Percentiles rank a stretch among this genome's conserved stretches.
phyloP scores from a whole-genome alignment of 192 early-diverging fungal species.

The Coemansia sp. region DNA sequence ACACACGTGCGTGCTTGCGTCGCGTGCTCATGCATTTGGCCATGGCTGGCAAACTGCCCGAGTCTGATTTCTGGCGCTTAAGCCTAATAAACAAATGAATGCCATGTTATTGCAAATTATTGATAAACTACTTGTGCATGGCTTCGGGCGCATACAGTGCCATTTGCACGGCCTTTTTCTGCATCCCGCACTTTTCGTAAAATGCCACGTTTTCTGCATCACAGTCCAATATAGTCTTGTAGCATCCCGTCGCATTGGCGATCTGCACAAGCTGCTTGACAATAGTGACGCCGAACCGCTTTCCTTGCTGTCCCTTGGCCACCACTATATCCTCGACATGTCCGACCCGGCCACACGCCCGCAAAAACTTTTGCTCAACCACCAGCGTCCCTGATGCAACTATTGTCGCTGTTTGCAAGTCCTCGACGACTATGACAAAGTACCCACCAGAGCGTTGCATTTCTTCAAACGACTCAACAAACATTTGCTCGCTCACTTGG shows the following conservation, averaged over 20 bases:
- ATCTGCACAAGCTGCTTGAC: slow-evolving; percentile 86
- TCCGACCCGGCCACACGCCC: slow-evolving; percentile 78
- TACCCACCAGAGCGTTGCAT: slow-evolving; percentile 68
- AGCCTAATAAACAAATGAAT: slow-evolving; percentile 2
- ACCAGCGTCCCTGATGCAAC: slow-evolving; percentile 86
- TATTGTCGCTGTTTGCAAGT: slow-evolving; percentile 47
- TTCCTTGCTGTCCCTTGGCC: slow-evolving; percentile 70
- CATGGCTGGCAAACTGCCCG: slow-evolving; percentile 24
- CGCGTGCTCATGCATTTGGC: slow-evolving; percentile 24
- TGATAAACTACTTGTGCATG: slow-evolving; percentile 13
- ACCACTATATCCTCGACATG: slow-evolving; percentile 92
- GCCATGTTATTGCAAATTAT: background rate
- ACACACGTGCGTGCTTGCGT: slow-evolving; percentile 8
- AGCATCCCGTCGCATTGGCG: slow-evolving; percentile 76
- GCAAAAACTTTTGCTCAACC: slow-evolving; percentile 89
- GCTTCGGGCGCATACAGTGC: slow-evolving; percentile 53
- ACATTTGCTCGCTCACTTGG: slow-evolving; percentile 65
- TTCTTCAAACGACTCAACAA: slow-evolving; percentile 73
- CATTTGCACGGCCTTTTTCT: slow-evolving; percentile 75
- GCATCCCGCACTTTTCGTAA: slow-evolving; percentile 89
- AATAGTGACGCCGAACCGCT: slow-evolving; percentile 65
- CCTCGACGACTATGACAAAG: slow-evolving; percentile 85
- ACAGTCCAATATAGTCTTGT: slow-evolving; percentile 83
- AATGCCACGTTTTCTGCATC: slow-evolving; percentile 77
- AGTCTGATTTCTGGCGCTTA: slow-evolving; percentile 24